phyloP scores from a whole-genome alignment of 2,329 filamentous ascomycete species.

The Dactylella cylindrospora region DNA sequence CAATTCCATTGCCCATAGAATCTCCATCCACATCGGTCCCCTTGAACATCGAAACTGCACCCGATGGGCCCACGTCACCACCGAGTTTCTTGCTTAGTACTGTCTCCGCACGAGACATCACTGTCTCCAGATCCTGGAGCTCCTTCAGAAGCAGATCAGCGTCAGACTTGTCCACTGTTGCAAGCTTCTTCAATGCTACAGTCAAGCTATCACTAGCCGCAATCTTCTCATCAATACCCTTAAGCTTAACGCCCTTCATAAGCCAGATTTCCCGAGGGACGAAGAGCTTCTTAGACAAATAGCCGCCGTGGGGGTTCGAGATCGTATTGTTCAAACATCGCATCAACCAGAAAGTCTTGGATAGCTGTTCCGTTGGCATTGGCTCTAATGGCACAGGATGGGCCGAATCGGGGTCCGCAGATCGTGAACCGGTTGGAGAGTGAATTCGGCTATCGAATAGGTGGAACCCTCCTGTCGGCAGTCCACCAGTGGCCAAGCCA shows the following conservation, averaged over 20 bases:
- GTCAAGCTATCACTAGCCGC: conserved; percentile 88
- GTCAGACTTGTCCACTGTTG: conserved; percentile 81
- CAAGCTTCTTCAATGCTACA: conserved; percentile 79
- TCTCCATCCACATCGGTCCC: conserved; percentile 62
- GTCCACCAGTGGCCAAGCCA: conserved; percentile 58
- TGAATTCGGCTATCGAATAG: conserved; percentile 84
- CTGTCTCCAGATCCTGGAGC: conserved; percentile 82
- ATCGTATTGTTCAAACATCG: conserved; percentile 89
- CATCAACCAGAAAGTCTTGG: conserved; percentile 99
- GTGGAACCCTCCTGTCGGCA: conserved; percentile 69
- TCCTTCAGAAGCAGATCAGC: conserved; percentile 90
- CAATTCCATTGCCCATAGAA: conserved; percentile 52
- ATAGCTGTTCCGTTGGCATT: conserved; percentile 81
- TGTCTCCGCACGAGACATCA: conserved; percentile 82
- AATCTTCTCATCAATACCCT: conserved; percentile 89
- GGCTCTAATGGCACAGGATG: conserved; percentile 78
- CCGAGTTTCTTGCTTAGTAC: conserved; percentile 79
- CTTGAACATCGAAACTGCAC: conserved; percentile 67
- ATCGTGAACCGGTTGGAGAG: conserved; percentile 61
- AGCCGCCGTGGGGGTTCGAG: conserved; percentile 85
- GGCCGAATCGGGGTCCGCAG: conserved; percentile 62
- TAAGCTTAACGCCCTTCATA: conserved; percentile 90
- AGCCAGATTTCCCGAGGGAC: conserved; percentile 90
- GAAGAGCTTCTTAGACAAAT: conserved; percentile 87
- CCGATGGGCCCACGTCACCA: conserved; percentile 85